phyloP scores from a whole-genome alignment of 495 filamentous ascomycete genomes.

The Penicillium nucicola region DNA sequence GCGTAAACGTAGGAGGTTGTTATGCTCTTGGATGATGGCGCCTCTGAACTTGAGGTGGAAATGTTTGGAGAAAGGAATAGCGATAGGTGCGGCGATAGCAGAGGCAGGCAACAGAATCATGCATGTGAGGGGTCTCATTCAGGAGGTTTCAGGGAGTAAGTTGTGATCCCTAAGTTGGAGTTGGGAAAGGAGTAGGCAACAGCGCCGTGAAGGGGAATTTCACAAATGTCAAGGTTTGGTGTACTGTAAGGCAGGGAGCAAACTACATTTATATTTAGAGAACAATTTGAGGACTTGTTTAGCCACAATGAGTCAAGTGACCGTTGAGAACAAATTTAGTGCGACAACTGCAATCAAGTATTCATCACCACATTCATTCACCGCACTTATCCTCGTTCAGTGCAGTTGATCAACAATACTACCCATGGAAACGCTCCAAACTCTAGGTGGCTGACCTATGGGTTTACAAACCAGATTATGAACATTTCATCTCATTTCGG shows the following conservation, averaged over 20 bases:
- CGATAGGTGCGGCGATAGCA: slow-evolving; percentile 19
- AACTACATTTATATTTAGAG: too few species aligned
- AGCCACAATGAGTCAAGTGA: too few species aligned
- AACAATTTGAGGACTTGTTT: too few species aligned
- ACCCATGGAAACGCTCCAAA: too few species aligned
- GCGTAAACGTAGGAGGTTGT: slow-evolving; percentile 43
- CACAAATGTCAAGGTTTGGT: background rate
- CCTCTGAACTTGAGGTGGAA: slow-evolving; percentile 45
- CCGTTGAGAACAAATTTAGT: too few species aligned
- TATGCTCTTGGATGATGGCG: slow-evolving; percentile 27
- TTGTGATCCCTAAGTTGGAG: background rate
- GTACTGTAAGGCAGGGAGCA: background rate
- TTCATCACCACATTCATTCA: too few species aligned
- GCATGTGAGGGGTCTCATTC: slow-evolving; percentile 34
- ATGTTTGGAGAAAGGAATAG: slow-evolving; percentile 12
- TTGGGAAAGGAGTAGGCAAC: background rate
- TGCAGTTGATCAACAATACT: too few species aligned
- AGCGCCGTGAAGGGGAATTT: background rate
- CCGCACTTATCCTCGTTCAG: too few species aligned
- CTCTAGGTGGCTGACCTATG: too few species aligned
- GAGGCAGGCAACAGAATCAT: slow-evolving; percentile 28
- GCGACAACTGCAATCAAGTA: too few species aligned
- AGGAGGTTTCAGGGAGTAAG: background rate
- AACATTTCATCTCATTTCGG: too few species aligned
- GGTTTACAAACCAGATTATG: too few species aligned